phyloP scores from a whole-genome alignment of 2,329 filamentous ascomycete species.

The Nigrospora sphaerica region DNA sequence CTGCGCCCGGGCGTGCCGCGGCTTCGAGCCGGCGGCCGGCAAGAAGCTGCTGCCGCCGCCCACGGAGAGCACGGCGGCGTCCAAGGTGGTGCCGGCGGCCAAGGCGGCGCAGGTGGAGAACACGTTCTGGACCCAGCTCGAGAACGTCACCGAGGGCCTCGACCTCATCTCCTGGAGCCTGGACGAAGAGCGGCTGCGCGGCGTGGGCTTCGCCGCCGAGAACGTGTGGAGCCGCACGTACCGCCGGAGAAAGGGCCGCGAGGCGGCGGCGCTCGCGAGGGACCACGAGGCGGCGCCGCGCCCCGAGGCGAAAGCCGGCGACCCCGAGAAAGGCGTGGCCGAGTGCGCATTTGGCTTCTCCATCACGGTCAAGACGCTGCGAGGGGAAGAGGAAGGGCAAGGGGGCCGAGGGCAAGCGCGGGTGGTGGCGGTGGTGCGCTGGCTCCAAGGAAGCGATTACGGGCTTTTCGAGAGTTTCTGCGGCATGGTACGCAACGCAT shows the following conservation, averaged over 20 bases:
- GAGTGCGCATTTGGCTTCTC: slow-evolving; percentile 50
- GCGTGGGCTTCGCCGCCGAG: slow-evolving; percentile 55
- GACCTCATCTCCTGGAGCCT: slow-evolving; percentile 59
- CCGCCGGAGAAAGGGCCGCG: slow-evolving; percentile 47
- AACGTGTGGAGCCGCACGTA: slow-evolving; percentile 78
- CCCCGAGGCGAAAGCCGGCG: slow-evolving; percentile 8
- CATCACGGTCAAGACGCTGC: slow-evolving; percentile 37
- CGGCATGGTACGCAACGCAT: slow-evolving; percentile 51
- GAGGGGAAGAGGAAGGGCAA: slow-evolving; percentile 19
- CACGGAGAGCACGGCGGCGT: slow-evolving; percentile 32
- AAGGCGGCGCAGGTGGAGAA: slow-evolving; percentile 15
- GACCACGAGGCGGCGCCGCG: slow-evolving; percentile 11
- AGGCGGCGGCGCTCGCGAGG: slow-evolving; percentile 4
- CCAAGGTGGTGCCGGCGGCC: slow-evolving; percentile 19
- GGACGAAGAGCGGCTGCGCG: slow-evolving; percentile 43
- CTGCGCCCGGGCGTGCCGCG: slow-evolving; percentile 33
- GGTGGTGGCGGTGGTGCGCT: slow-evolving; percentile 51
- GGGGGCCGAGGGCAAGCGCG: slow-evolving; percentile 8
- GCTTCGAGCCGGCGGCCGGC: slow-evolving; percentile 27
- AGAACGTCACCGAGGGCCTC: slow-evolving; percentile 43
- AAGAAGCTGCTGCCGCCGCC: slow-evolving; percentile 36
- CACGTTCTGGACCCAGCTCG: slow-evolving; percentile 26
- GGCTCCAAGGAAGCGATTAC: slow-evolving; percentile 69
- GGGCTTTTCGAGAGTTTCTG: slow-evolving; percentile 81
- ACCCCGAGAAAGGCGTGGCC: slow-evolving; percentile 15